Conservation (phyloP, 73 alveolate genomes). For the Stentor coeruleus region DNA sequence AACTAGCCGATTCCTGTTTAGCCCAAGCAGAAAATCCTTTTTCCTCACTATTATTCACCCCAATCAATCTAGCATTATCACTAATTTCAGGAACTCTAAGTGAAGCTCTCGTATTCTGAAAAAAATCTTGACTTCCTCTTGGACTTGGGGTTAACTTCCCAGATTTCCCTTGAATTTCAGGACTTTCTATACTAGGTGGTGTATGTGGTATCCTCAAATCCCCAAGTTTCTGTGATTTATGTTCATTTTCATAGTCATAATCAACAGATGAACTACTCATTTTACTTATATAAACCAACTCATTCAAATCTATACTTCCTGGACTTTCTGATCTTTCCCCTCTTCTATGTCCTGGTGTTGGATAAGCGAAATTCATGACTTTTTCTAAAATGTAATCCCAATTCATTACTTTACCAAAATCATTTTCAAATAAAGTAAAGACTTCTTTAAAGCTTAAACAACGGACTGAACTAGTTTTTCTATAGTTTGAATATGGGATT, state of each 20-base stretch:
- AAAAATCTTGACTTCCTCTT: neutral
- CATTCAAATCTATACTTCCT: conserved; percentile 22
- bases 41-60: too few relatives aligned
- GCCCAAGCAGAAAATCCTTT: too few relatives aligned
- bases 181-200: neutral
- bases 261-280: neutral
- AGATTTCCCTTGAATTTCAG: neutral
- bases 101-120: neutral
- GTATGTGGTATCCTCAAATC: conserved; percentile 14
- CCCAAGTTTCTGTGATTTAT: neutral
- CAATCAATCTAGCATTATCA: too few relatives aligned
- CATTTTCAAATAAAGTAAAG: neutral
- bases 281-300: neutral
- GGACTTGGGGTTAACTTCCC: conserved; percentile 16
- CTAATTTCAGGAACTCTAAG: neutral
- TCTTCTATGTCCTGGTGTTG: neutral
- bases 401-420: neutral
- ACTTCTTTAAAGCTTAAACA: neutral
- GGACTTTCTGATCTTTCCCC: neutral
- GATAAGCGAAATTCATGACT: neutral
- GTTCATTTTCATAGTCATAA: neutral
- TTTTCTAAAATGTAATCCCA: neutral
- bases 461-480: neutral
- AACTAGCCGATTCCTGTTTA: neutral
- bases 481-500: neutral